Base-by-base conservation (phyloP, 2,329 filamentous ascomycete genomes). In the Penicillium digitatum region DNA sequence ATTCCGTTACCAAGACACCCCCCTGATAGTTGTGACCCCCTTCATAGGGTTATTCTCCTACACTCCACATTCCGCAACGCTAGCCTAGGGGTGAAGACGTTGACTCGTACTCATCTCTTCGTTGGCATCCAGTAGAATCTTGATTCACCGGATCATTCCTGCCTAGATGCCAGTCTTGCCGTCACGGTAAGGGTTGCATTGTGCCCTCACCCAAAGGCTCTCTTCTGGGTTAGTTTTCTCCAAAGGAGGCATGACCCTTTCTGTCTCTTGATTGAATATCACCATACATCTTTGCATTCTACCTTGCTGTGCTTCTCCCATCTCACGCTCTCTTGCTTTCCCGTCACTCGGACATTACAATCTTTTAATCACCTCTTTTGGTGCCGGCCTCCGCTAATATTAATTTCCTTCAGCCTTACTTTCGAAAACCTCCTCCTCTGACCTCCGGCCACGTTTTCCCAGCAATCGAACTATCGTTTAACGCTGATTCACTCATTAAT, bases 401-500 rank as follows among this genome's bases (percentile, higher is more conserved):
- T 63, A 62, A 62, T 60, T 54, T 52, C 32, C 42, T 62, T 60
- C 66, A 75, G 73, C 69, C 73, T 65, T 65, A 64, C 57, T 62
- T 57, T 55, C 37, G 56, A 66, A 66, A 60, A 58, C 63, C 69
- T 66, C 60, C 62, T 61, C 63, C 57, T 57, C 58, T 66, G 62
- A 66, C 57, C 59, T 54, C 61, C 59, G 65, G 57, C 59, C 35
- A 29, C 24, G 60, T 62, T 61, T 62, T 58, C 63, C 63, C 69
- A 69, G 68, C 68, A 68, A 67, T 59, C 59, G 65, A 70, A 71
- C 71, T 75, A 72, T 74, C 63, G 62, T 73, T 72, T 70, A 53
- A 65, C 67, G 66, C 72, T 73, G 73, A 66, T 69, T 64, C 74
- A 70, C 69, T 74, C 70, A 72, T 79, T 75, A 76, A 74, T 76